Percentiles rank a stretch among this genome's conserved stretches.
phyloP scores from a whole-genome alignment of 2,329 filamentous ascomycete genomes.

The Fusarium bactridioides region DNA sequence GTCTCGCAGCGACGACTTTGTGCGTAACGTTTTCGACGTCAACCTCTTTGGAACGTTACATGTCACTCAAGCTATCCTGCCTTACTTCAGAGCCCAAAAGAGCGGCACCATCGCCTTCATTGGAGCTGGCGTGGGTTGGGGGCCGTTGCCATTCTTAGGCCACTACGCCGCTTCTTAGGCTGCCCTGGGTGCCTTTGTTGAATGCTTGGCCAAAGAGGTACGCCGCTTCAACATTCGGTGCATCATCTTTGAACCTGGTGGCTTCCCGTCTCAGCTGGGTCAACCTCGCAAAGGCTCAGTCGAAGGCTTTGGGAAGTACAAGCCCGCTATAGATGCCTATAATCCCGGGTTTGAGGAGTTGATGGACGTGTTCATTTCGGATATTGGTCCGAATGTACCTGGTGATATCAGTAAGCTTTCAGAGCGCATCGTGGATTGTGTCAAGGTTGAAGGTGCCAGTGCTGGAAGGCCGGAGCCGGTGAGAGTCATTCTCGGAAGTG shows the following conservation, averaged over 20 bases:
- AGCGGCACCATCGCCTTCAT: background rate
- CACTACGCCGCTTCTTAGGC: conserved; percentile 11
- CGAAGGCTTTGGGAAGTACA: background rate
- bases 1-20: background rate
- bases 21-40: background rate
- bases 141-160: background rate
- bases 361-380: background rate
- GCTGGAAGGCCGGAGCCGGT: background rate
- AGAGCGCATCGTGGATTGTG: background rate
- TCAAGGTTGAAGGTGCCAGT: background rate
- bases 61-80: conserved; percentile 4
- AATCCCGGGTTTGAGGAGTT: background rate
- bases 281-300: background rate
- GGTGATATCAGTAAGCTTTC: background rate
- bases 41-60: background rate
- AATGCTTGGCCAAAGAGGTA: background rate
- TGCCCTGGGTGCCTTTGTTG: background rate
- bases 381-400: background rate
- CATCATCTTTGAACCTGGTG: background rate
- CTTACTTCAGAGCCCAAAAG: background rate
- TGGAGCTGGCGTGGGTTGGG: background rate
- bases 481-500: background rate
- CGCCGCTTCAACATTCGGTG: background rate
- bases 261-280: conserved; percentile 2
- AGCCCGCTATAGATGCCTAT: background rate